Evolutionary conservation across 306 rosid genomes (phyloP).

Genomic region (Phaseolus lunatus): DNA sequence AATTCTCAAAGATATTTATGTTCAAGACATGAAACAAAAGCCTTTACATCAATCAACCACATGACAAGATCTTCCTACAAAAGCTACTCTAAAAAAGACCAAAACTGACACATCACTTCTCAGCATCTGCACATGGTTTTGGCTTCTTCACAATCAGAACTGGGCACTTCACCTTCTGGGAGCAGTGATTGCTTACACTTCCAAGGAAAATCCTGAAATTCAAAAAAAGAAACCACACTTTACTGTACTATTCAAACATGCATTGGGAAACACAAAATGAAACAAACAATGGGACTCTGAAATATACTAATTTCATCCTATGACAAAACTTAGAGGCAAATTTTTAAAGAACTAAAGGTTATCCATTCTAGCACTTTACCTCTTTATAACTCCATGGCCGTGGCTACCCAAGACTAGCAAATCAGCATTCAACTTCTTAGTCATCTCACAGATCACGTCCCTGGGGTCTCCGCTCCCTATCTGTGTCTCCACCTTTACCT

Average conservation of each 20-base stretch:
- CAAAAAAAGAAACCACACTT: neutral
- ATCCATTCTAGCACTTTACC: slow-evolving; percentile 37
- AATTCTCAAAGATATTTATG: neutral
- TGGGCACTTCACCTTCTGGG: slow-evolving; percentile 73
- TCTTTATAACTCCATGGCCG: slow-evolving; percentile 64
- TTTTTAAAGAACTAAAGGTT: too few species aligned
- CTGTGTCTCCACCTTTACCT: slow-evolving; percentile 67
- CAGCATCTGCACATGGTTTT: slow-evolving; percentile 26
- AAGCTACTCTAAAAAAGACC: neutral
- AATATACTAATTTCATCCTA: too few species aligned
- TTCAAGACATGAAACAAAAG: neutral
- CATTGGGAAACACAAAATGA: too few species aligned
- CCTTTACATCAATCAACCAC: neutral
- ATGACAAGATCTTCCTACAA: neutral
- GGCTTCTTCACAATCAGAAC: slow-evolving; percentile 78
- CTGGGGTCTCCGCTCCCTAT: slow-evolving; percentile 72
- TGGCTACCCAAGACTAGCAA: slow-evolving; percentile 74
- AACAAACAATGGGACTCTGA: neutral
- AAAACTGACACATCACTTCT: neutral
- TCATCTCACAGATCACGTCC: slow-evolving; percentile 72
- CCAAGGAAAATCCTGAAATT: slow-evolving; percentile 68
- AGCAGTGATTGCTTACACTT: slow-evolving; percentile 81
- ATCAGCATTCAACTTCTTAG: slow-evolving; percentile 55
- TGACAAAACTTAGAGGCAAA: too few species aligned
- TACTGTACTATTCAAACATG: neutral